phyloP scores from a whole-genome alignment of 371 early-diverging fungal species.

The Mucor lusitanicus region DNA sequence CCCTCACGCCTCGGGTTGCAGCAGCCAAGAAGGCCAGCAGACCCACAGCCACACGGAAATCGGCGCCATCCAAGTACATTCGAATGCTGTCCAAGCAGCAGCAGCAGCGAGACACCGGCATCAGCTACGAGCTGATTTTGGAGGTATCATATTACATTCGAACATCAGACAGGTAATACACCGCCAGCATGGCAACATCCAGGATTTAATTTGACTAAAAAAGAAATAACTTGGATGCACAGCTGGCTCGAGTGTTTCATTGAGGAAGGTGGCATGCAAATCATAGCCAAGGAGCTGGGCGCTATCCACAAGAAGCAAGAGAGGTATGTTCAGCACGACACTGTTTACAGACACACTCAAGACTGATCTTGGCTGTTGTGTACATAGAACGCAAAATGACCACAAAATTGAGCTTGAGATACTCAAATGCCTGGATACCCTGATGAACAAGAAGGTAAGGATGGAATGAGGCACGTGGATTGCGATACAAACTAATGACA shows the following conservation, averaged over 20 bases:
- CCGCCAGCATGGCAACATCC: neutral
- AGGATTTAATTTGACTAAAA: neutral
- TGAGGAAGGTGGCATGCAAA: slow-evolving; percentile 66
- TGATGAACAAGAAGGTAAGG: slow-evolving; percentile 71
- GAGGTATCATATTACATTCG: slow-evolving; percentile 26
- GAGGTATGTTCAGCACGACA: slow-evolving; percentile 24
- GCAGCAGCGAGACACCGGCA: slow-evolving; percentile 15
- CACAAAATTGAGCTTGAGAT: slow-evolving; percentile 79
- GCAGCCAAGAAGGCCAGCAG: neutral
- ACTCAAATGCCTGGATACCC: slow-evolving; percentile 75
- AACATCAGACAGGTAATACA: slow-evolving; percentile 23
- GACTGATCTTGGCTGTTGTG: neutral
- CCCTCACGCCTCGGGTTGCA: neutral
- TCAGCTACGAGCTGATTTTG: slow-evolving; percentile 22
- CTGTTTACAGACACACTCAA: neutral
- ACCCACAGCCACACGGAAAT: neutral
- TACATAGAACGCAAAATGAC: slow-evolving; percentile 68
- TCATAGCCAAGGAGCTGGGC: slow-evolving; percentile 64
- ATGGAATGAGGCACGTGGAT: neutral
- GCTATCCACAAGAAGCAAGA: slow-evolving; percentile 47
- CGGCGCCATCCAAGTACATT: slow-evolving; percentile 24
- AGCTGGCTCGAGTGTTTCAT: slow-evolving; percentile 68
- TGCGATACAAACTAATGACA: neutral
- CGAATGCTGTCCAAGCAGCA: slow-evolving; percentile 25
- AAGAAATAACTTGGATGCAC: neutral